A percentile compares a stretch with the other conserved stretches of the same genome.
Evolutionary conservation across 345 rosid species (phyloP).

Genomic region (Barbarea vulgaris): DNA sequence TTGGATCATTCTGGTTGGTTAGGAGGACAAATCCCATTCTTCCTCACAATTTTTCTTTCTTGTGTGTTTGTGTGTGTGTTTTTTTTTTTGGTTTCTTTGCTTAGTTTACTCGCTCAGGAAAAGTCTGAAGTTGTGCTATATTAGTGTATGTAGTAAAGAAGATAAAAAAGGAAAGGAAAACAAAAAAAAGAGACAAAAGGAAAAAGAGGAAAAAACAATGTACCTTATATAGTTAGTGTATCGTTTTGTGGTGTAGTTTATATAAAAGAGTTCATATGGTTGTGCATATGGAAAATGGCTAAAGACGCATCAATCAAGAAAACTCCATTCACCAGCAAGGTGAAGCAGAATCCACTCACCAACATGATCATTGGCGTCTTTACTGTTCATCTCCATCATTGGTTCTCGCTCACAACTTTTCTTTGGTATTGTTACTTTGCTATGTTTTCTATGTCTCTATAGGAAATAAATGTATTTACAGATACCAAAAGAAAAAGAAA

Average conservation of each 20-base stretch:
- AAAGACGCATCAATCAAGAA: no score
- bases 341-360: no score
- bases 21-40: constrained; percentile 5
- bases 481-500: no score
- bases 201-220: not conserved
- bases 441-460: no score
- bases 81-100: not conserved
- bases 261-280: not conserved
- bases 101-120: constrained; percentile 15
- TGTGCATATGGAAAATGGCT: not conserved
- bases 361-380: no score
- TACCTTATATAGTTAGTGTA: not conserved
- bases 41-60: not conserved
- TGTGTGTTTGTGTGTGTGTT: not conserved
- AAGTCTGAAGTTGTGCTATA: constrained; percentile 17
- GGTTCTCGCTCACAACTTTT: no score
- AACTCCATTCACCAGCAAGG: no score
- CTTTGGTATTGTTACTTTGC: no score
- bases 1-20: constrained; percentile 26
- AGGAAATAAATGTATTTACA: no score
- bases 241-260: not conserved
- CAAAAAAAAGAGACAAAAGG: not conserved
- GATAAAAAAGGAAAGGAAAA: not conserved
- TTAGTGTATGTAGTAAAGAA: not conserved
- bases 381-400: no score